Evolutionary conservation across 768 basidiomycete species (phyloP), one percentile per base, ranked within the genome.

Genomic region (Amanita brunnescens): DNA sequence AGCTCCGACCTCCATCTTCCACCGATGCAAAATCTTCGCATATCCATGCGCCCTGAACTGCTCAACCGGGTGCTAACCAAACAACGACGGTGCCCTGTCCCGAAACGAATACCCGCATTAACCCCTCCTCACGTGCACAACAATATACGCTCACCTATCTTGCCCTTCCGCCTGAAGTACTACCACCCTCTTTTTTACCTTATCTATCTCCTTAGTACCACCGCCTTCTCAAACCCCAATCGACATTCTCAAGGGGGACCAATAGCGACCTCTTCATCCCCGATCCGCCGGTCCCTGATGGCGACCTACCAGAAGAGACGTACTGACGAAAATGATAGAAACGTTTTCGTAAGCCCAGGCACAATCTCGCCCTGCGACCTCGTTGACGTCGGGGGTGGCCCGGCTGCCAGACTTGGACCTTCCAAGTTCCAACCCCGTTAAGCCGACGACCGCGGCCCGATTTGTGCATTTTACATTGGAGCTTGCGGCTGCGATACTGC

Each of bases 1-100:
- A 92, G 72, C 56, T 90, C 87, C 14, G 82, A 65, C 2, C 90
- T 78, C 69, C 47, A 90, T 62, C 55, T 79, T 68, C 91, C 91
- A 93, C 40, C 81, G 69, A 56, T 80, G 79, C 20, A 93, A 69
- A 55, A 85, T 67, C 51, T 92, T 87, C 5, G 86, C 85, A 60
- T 92, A 93, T 1, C 73, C 71, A 38, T 80, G 87, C 29, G 63
- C 54, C 47, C 62, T 59, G 55, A 76, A 70, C 53, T 72, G 71
- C 16, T 69, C 64, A 18, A 79, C 70, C 47, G 77, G 59, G 6
- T 65, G 58, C 2, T 61, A 55, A 29, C 72, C 62, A 40, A 78
- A 70, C 20, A 67, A 54, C 18, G 57, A 62, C 42, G 39, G 62
- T 47, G 54, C 51, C 64, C 63, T 40, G 43, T 10, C 20, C 12